phyloP scores from a whole-genome alignment of 2,329 filamentous ascomycete species.

The Helotiales sp. region DNA sequence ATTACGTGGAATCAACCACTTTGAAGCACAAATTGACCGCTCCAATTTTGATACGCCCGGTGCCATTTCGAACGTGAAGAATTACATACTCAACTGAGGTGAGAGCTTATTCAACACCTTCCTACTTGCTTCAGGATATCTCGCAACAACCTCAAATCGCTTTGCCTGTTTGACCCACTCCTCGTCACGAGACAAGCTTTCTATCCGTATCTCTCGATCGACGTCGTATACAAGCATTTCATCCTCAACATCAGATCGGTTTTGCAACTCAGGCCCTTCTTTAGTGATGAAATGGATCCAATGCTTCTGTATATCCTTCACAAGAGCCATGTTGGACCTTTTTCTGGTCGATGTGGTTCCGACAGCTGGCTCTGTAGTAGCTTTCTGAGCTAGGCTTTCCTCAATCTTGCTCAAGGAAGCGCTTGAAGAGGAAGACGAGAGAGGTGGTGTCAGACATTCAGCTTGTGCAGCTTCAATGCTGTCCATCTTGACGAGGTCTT shows the following conservation, averaged over 20 bases:
- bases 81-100: not conserved
- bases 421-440: not conserved
- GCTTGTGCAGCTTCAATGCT: not conserved
- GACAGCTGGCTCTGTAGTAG: not conserved
- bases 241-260: not conserved
- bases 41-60: too few species aligned
- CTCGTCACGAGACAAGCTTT: not conserved
- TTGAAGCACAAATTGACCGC: too few species aligned
- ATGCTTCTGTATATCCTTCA: not conserved
- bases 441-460: not conserved
- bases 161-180: not conserved
- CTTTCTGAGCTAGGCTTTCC: not conserved
- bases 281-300: conserved; percentile 10
- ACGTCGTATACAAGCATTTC: not conserved
- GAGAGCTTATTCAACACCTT: not conserved
- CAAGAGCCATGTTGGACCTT: not conserved
- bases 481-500: not conserved
- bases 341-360: not conserved
- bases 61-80: too few species aligned
- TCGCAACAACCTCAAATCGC: not conserved
- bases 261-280: not conserved
- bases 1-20: too few species aligned
- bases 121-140: not conserved
- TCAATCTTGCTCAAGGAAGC: not conserved
- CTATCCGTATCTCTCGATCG: not conserved